Evolutionary conservation across 129 eudicot species (phyloP).

Genomic region (Flaveria linearis): DNA sequence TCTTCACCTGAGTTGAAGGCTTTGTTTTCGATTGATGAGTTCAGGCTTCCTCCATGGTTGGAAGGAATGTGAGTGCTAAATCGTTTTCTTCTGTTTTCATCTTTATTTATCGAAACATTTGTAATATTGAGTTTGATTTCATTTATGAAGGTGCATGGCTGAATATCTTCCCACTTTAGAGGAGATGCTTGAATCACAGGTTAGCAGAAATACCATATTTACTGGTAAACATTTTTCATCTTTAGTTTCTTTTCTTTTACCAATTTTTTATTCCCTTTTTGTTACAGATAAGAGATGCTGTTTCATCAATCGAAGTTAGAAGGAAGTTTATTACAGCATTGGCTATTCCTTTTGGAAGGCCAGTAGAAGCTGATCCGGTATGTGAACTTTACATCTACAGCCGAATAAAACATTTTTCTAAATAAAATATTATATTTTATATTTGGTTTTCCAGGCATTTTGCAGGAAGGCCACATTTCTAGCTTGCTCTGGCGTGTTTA

Average conservation of each 20-base stretch:
- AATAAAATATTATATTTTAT: slow-evolving; percentile 18
- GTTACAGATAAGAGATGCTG: slow-evolving; percentile 74
- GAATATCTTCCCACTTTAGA: slow-evolving; percentile 91
- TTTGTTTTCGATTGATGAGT: slow-evolving; percentile 75
- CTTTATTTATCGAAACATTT: neutral
- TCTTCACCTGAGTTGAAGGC: slow-evolving; percentile 78
- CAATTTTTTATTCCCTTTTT: neutral
- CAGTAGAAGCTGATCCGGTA: slow-evolving; percentile 96
- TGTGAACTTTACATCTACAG: slow-evolving; percentile 25
- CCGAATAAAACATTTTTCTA: neutral
- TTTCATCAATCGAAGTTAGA: slow-evolving; percentile 65
- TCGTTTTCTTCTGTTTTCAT: neutral
- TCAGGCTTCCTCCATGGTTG: slow-evolving; percentile 89
- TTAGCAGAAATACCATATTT: slow-evolving; percentile 24
- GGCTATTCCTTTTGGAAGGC: slow-evolving; percentile 79
- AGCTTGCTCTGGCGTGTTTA: slow-evolving; percentile 77
- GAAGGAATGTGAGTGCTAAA: slow-evolving; percentile 71
- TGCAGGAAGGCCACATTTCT: slow-evolving; percentile 91
- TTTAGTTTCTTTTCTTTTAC: neutral
- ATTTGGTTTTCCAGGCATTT: slow-evolving; percentile 58
- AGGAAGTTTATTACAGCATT: slow-evolving; percentile 71
- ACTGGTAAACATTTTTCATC: neutral
- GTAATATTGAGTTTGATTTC: slow-evolving; percentile 13
- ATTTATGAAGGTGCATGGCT: slow-evolving; percentile 86
- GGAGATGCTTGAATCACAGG: slow-evolving; percentile 74